Base-by-base conservation (phyloP, 2,329 filamentous ascomycete genomes). In the Fusarium sp. region DNA sequence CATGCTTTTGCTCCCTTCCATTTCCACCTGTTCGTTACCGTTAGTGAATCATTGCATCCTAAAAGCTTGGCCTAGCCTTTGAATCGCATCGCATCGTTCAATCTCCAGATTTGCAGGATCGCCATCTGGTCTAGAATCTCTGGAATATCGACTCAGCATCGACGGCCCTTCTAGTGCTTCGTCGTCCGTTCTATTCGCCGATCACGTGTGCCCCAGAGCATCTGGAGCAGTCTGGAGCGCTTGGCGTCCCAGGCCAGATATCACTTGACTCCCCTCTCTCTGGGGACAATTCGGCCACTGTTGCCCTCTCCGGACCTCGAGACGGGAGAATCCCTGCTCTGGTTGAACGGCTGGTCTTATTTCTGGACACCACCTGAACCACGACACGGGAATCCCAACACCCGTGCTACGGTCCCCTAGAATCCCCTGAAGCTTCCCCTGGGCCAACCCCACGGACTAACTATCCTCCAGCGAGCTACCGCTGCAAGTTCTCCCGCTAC, bases 361-460 rank as follows among this genome's bases (percentile, higher is more conserved):
- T 66, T 69, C 24, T 60, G 60, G 62, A 64, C 62, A 70, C 54
- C 38, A 40, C 38, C 56, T 64, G 68, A 62, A 70, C 54, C 38
- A 40, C 38, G 60, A 67, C 64, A 65, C 68, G 54, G 22, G 31
- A n/a, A 42, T 59, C 38, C 38, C 58, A 42, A n/a, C 9, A 47
- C 57, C 31, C 58, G 34, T 61, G 31, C 58, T 47, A 14, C 40
- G 45, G 69, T 63, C 69, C 58, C 62, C 69, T 67, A 66, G 57
- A 52, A 31, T 59, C 72, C 71, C 66, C 66, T 74, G 70, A 69
- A 35, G 45, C 27, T 47, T 47, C 63, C 73, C 65, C 67, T 75
- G 66, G 64, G 71, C 47, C 27, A 69, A 67, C 69, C 69, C 71
- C 72, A 70, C 71, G 75, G 74, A 77, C 72, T 76, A 72, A 73